Evolutionary conservation across 805 yeast species (phyloP), one percentile per base, ranked within the genome.

Genomic region (Grigorovia transvaalensis): DNA sequence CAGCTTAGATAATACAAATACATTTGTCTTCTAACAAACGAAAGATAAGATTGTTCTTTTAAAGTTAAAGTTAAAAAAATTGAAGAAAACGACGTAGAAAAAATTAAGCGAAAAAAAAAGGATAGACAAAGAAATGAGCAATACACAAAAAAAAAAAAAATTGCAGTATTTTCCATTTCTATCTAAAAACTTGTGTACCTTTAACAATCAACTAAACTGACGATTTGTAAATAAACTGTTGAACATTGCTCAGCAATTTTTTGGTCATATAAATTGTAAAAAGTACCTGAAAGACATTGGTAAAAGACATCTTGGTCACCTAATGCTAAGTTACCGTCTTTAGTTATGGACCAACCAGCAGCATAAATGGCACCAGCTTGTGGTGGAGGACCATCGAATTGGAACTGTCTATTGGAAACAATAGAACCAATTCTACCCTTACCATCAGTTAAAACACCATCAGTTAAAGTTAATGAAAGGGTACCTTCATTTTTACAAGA

Each of bases 311-410:
- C 78, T 51, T 67, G 65, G 57, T 69, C 67, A 67, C 86, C 86
- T 51, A 82, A 65, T 40, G 85, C 85, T 62, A 82, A 74, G 70
- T 74, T 72, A 50, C 79, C 81, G 46, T 74, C 81, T 55, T 68
- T 60, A 49, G 78, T 71, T 54, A 79, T 72, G 49, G 80, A 73
- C 84, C 83, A 79, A 54, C 84, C 84, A 47, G 76, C 78, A 56
- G 85, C 83, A 62, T 75, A 78, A 59, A 79, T 74, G 48, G 83
- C 73, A 63, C 84, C 84, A 38, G 82, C 85, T 73, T 82, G 88
- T 58, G 88, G 87, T 67, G 86, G 84, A 53, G 86, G 86, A 61
- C 87, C 87, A 65, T 83, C 87, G 64, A 81, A 82, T 71, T 82
- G 88, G 77, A 82, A 81, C 71, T 83, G 88, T 72, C 82, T 74